Evolutionary conservation across 768 basidiomycete species (phyloP).

Genomic region (Agrocybe pediades): DNA sequence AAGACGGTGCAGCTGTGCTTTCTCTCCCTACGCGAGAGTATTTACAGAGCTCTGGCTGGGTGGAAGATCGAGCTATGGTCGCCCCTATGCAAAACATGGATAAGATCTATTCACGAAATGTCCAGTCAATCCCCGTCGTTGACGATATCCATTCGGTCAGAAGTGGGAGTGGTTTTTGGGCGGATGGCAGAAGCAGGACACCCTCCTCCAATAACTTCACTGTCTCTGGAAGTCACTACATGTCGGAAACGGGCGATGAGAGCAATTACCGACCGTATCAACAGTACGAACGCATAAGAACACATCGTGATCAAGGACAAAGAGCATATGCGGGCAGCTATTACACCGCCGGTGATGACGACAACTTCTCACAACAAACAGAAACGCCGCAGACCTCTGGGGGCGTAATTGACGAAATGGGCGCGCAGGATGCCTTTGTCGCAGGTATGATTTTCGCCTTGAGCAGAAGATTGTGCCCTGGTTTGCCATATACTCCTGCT

Average conservation of each 20-base stretch:
- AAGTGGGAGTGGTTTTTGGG: slow-evolving; percentile 81
- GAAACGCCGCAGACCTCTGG: slow-evolving; percentile 48
- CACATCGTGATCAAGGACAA: slow-evolving; percentile 24
- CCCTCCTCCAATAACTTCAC: slow-evolving; percentile 61
- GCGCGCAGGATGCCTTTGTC: slow-evolving; percentile 82
- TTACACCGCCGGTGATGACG: slow-evolving; percentile 44
- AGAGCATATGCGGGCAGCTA: slow-evolving; percentile 31
- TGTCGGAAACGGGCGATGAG: slow-evolving; percentile 30
- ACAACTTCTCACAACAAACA: slow-evolving; percentile 60
- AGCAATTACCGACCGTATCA: slow-evolving; percentile 20
- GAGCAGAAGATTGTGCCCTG: slow-evolving; percentile 70
- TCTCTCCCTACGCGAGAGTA: slow-evolving; percentile 84
- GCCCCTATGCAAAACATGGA: slow-evolving; percentile 13
- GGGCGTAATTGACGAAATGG: slow-evolving; percentile 66
- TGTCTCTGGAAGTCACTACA: slow-evolving; percentile 31
- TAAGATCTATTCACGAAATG: slow-evolving; percentile 14
- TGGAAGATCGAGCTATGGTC: slow-evolving; percentile 46
- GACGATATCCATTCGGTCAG: slow-evolving; percentile 48
- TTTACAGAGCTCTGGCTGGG: slow-evolving; percentile 85
- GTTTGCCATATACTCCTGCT: slow-evolving; percentile 73
- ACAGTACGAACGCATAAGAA: slow-evolving; percentile 18
- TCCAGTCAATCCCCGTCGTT: slow-evolving; percentile 17
- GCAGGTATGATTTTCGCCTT: slow-evolving; percentile 86
- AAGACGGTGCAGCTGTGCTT: slow-evolving; percentile 77
- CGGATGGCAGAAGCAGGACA: slow-evolving; percentile 54